Percentiles rank a stretch among this genome's conserved stretches.
Conservation (phyloP, 129 eudicot genomes). For the Escallonia rubra region DNA sequence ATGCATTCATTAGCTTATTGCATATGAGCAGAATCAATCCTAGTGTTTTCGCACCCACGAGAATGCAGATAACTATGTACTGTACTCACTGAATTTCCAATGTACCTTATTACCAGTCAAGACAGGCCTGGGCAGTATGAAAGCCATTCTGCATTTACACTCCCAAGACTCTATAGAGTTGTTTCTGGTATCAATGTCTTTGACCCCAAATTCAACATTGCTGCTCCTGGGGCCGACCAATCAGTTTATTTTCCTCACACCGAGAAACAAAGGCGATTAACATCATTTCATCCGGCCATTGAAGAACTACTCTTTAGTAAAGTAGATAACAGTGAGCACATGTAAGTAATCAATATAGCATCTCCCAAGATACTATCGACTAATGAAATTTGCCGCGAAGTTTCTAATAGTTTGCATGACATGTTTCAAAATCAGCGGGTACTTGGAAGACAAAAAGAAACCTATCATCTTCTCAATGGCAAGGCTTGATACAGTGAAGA, state of each 20-base stretch:
- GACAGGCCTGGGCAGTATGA: constrained; percentile 99
- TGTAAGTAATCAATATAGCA: constrained; percentile 40
- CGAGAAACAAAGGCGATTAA: constrained; percentile 64
- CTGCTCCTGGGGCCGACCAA: constrained; percentile 98
- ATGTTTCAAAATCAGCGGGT: constrained; percentile 49
- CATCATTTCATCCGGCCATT: constrained; percentile 67
- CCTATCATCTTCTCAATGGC: constrained; percentile 99
- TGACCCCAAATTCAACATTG: constrained; percentile 94
- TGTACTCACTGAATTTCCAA: background rate
- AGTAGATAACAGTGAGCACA: constrained; percentile 71
- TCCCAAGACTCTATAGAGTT: constrained; percentile 83
- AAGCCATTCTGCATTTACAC: constrained; percentile 78
- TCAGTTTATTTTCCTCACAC: constrained; percentile 83
- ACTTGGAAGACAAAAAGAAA: constrained; percentile 67
- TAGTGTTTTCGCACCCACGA: too few species aligned
- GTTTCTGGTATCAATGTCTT: constrained; percentile 91
- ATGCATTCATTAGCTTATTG: too few species aligned
- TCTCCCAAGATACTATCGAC: too few species aligned
- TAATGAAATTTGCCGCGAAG: too few species aligned
- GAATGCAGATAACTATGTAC: too few species aligned
- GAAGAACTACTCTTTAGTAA: constrained; percentile 75
- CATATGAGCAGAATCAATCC: too few species aligned
- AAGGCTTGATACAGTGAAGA: constrained; percentile 87
- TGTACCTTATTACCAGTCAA: constrained; percentile 55
- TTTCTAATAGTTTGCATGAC: too few species aligned